A percentile compares a stretch with the other conserved stretches of the same genome.
These are phyloP conservation scores for Alternaria brassicae DNA, from an alignment of 2,329 filamentous ascomycete genomes.

Conservation along the genomic window DNA sequence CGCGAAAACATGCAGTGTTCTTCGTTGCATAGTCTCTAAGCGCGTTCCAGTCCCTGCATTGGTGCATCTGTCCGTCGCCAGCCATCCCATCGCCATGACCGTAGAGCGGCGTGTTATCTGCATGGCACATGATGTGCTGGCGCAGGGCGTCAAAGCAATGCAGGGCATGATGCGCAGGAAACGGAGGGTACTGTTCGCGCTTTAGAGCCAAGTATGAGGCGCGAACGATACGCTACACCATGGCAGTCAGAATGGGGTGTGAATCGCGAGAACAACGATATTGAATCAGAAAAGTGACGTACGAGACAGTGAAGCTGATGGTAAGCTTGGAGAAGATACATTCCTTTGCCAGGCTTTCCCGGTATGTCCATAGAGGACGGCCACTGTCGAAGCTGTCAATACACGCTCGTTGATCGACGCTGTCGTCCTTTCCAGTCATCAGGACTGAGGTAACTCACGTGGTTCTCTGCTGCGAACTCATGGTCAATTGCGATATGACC, in stretches of 20 bases:
- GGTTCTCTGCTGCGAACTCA: conserved; percentile 25
- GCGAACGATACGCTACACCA: conserved; percentile 9
- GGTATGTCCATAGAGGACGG: conserved; percentile 8
- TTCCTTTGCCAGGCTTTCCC: conserved; percentile 11
- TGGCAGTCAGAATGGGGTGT: neutral
- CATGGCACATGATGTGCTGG: conserved; percentile 29
- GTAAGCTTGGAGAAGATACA: conserved; percentile 28
- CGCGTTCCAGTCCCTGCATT: conserved; percentile 23
- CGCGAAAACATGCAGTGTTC: conserved; percentile 38
- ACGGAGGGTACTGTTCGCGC: conserved; percentile 10
- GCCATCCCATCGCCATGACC: conserved; percentile 18
- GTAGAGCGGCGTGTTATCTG: conserved; percentile 29
- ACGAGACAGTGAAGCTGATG: conserved; percentile 28
- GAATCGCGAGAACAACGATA: neutral
- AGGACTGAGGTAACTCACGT: conserved; percentile 11
- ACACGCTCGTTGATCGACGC: neutral
- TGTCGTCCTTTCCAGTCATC: neutral
- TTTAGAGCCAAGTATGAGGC: conserved; percentile 4
- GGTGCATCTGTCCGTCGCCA: conserved; percentile 23
- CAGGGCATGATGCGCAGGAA: conserved; percentile 6
- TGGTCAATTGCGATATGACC: conserved; percentile 38
- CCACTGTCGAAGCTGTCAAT: conserved; percentile 3
- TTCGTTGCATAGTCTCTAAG: conserved; percentile 25
- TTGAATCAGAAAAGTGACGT: conserved; percentile 5
- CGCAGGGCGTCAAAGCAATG: conserved; percentile 28